Evolutionary conservation across 2,329 filamentous ascomycete genomes (phyloP), one percentile per base, ranked within the genome.

Genomic region (Colletotrichum sp.): DNA sequence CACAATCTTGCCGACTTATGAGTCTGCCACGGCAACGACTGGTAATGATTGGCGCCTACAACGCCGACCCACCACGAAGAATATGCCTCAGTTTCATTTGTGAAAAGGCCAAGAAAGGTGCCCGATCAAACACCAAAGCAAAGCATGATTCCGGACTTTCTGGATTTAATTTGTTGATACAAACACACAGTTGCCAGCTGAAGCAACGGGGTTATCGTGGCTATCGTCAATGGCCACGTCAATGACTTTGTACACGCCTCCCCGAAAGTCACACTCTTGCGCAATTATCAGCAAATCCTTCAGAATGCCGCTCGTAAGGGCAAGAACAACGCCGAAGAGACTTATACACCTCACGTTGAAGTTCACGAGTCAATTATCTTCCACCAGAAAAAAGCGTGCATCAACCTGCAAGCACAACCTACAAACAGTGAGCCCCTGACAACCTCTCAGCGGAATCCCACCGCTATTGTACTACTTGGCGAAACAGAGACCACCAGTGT

Each of bases 111-210:
- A 52, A 52, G 44, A 52, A 0, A 24, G 44, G 0, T 13, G 12
- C 10, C 10, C n/a, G 44, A 8, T 24, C n/a, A 52, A 52, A 21
- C 6, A 21, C 1, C n/a, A 21, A 52, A 24, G n/a, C 5, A 49
- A 49, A 4, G 44, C 18, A 8, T 13, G 6, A 49, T 21, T 1
- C 10, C 7, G 3, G 44, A 49, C 10, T 21, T 49, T 49, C n/a
- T 49, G 3, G 10, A 4, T 49, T 1, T 21, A 49, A 21, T 12
- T 1, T 3, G 7, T 4, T 13, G 1, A 6, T 3, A 21, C 7
- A 7, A 6, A 4, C 7, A n/a, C n/a, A 24, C 10, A 13, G 44
- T 21, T 1, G 44, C 44, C n/a, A 0, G 8, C 0, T 13, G n/a
- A 52, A 52, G 6, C 8, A 21, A 13, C n/a, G 12, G 10, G 0